Base-by-base conservation (phyloP, 2,329 filamentous ascomycete species). In the Colletotrichum magnum region DNA sequence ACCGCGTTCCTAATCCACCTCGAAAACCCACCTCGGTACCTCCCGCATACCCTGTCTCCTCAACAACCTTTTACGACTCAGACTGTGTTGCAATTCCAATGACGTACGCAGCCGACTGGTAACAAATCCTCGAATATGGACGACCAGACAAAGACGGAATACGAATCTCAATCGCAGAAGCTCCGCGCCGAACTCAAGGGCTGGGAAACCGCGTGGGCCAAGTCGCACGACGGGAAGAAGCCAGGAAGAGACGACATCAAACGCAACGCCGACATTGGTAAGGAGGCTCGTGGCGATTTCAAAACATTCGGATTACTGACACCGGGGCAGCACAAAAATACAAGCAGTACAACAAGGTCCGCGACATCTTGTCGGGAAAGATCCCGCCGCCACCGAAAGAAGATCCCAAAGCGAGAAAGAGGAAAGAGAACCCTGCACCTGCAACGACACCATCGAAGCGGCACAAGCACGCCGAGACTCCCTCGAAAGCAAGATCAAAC, bases 171-270 rank as follows among this genome's bases (percentile, higher is more conserved):
- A 74, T 86, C 85, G 13, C 83, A 85, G 72, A 76, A 84, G 58
- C 82, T 94, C n/a, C 88, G 92, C n/a, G 81, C 84, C 45, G 89
- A 93, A 71, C 82, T 95, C 56, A 95, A 95, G 80, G 79, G 80
- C 72, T 96, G 93, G 90, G 93, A 96, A 77, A 89, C 84, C 72
- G 82, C 87, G 6, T 95, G 93, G 83, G 86, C 88, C 6, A 82
- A 82, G 26, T 78, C 83, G 16, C 87, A 95, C 75, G 83, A 81
- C 39, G 92, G 93, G 58, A 87, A 85, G 72, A 95, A 94, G 82
- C 91, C 93, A 4, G 84, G 86, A 58, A 87, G 92, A 66, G 87
- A 90, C n/a, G 92, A 94, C 75, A 94, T 95, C 83, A 94, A 94
- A 80, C 85, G 86, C 60, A 90, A 93, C 74, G 85, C 88, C 6